phyloP scores from a whole-genome alignment of 495 filamentous ascomycete genomes.

The Parathielavia hyrcaniae region DNA sequence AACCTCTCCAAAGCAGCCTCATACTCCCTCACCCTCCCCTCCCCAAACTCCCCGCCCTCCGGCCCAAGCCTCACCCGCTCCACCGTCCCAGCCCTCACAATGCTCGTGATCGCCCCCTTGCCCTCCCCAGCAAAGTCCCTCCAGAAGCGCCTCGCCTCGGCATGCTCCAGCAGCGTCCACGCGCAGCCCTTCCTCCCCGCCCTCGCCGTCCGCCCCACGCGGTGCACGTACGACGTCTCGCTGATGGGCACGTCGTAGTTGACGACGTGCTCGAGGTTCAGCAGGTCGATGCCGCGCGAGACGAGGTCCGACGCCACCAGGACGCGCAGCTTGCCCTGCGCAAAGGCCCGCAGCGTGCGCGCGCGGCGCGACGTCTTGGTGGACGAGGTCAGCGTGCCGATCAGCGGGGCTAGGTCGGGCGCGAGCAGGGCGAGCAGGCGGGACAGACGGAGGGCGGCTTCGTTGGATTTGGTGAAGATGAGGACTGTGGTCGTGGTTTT shows the following conservation, averaged over 20 bases:
- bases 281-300: slow-evolving; percentile 84
- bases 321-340: slow-evolving; percentile 56
- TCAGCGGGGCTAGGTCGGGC: slow-evolving; percentile 49
- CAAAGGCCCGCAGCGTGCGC: slow-evolving; percentile 56
- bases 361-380: slow-evolving; percentile 58
- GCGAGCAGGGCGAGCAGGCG: slow-evolving; percentile 66
- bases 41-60: slow-evolving; percentile 39
- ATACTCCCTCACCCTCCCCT: slow-evolving; percentile 52
- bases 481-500: slow-evolving; percentile 48
- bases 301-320: slow-evolving; percentile 89
- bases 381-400: slow-evolving; percentile 70
- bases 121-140: slow-evolving; percentile 57
- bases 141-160: slow-evolving; percentile 83
- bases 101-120: slow-evolving; percentile 25
- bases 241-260: slow-evolving; percentile 90
- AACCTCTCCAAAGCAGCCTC: slow-evolving; percentile 51
- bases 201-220: slow-evolving; percentile 84
- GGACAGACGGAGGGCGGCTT: slow-evolving; percentile 71
- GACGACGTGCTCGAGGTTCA: slow-evolving; percentile 71
- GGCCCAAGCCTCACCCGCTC: slow-evolving; percentile 27
- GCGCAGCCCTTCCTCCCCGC: slow-evolving; percentile 71
- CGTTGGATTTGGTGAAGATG: slow-evolving; percentile 85
- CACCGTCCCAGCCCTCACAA: slow-evolving; percentile 24
- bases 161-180: slow-evolving; percentile 72
- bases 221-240: slow-evolving; percentile 79